Evolutionary conservation across 139 green algal species (phyloP), one percentile per base, ranked within the genome.

Genomic region (Asterochloris sp.): DNA sequence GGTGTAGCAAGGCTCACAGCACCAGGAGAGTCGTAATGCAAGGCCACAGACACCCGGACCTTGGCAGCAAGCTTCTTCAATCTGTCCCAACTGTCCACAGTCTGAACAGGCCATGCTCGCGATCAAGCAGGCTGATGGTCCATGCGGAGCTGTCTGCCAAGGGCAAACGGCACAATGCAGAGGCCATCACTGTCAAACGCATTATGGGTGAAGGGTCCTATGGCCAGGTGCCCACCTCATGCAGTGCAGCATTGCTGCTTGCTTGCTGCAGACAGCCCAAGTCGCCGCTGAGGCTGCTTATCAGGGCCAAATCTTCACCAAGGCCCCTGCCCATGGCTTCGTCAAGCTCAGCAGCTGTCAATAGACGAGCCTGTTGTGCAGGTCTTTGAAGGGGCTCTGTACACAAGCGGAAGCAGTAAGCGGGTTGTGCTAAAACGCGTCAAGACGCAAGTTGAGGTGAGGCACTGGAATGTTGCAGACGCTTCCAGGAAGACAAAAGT

Each of bases 361-460:
- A 79, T 2, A 14, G 11, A 13, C 38, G 78, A 0, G 11, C 24
- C 63, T 54, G 54, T 62, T 81, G 23, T 68, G 21, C 69, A 76
- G 62, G 16, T 15, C 29, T 54, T 29, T 26, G 80, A 92, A 88
- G 89, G 89, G 16, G 28, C 67, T 12, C 83, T 93, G 61, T 38
- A 79, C 12, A 78, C 63, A 1, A 67, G 63, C 0, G 38, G 68
- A 38, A 79, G 81, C 23, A 73, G 81, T 11, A 76, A 82, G 60
- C 84, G 82, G 1, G 92, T 96, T 10, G 88, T 96, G n/a, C 82
- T 96, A 10, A 96, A 96, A 84, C 83, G 90, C 0, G 90, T 95
- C 10, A 94, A 93, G 76, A 77, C 83, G 0, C 54, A 82, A 16
- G 93, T 96, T 13, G 75, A 92, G 90, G 90, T 91, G 27, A n/a